phyloP scores from a whole-genome alignment of 2,329 filamentous ascomycete genomes.

The Trichoderma polysporum region DNA sequence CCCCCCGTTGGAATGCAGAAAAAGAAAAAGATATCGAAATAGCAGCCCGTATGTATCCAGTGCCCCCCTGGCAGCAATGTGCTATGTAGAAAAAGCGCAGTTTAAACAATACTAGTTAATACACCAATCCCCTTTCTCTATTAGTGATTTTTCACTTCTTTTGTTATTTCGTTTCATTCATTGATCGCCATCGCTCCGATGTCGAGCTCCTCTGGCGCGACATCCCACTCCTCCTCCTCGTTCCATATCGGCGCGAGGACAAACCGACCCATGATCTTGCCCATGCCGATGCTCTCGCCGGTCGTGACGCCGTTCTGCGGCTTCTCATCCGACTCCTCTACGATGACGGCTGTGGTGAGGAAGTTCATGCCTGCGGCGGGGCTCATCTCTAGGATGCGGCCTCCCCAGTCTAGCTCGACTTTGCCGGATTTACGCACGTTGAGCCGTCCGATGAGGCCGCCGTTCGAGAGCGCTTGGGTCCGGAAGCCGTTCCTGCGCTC shows the following conservation, averaged over 20 bases:
- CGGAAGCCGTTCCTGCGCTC: slow-evolving; percentile 37
- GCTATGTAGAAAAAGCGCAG: neutral
- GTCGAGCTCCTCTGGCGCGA: slow-evolving; percentile 38
- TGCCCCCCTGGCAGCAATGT: neutral
- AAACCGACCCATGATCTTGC: slow-evolving; percentile 62
- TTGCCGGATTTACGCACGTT: slow-evolving; percentile 61
- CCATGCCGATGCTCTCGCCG: slow-evolving; percentile 60
- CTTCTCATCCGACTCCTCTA: slow-evolving; percentile 58
- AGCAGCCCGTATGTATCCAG: neutral
- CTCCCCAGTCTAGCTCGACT: slow-evolving; percentile 63
- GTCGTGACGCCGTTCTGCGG: slow-evolving; percentile 41
- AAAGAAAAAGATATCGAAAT: neutral
- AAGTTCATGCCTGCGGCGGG: slow-evolving; percentile 55
- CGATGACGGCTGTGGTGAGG: slow-evolving; percentile 57
- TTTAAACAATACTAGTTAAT: neutral
- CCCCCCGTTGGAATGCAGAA: neutral
- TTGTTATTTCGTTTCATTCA: neutral
- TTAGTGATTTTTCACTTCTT: neutral
- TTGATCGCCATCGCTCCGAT: neutral
- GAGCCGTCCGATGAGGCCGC: slow-evolving; percentile 61
- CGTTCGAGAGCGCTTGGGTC: slow-evolving; percentile 45
- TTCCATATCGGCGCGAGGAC: slow-evolving; percentile 58
- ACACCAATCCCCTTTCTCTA: neutral
- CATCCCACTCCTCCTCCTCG: slow-evolving; percentile 58
- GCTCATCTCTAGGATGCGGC: slow-evolving; percentile 52